These are phyloP conservation scores for Fusarium sp. DNA, from an alignment of 2,329 filamentous ascomycete genomes.

Conservation along the genomic window DNA sequence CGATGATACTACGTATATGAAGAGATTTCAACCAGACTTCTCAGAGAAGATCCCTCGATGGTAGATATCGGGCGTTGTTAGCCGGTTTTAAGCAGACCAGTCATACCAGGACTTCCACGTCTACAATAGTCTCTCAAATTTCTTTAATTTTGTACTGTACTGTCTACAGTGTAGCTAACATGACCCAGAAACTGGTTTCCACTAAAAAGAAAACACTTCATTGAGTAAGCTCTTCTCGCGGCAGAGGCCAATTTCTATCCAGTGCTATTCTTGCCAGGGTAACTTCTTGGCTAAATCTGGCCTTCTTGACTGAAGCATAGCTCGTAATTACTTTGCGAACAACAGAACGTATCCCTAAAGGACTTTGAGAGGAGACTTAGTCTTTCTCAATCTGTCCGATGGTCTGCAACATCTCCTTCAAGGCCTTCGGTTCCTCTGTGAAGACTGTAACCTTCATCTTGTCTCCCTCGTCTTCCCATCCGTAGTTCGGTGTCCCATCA, in stretches of 20 bases:
- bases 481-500: background rate
- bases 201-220: background rate
- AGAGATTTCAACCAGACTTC: constrained; percentile 48
- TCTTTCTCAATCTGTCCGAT: background rate
- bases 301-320: background rate
- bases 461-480: background rate
- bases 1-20: constrained; percentile 52
- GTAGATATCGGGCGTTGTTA: constrained; percentile 13
- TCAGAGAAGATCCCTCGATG: constrained; percentile 48
- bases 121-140: background rate
- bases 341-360: background rate
- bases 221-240: background rate
- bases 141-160: fast-evolving
- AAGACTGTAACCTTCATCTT: background rate
- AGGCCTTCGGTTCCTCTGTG: background rate
- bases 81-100: fast-evolving
- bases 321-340: fast-evolving
- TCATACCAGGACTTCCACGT: background rate
- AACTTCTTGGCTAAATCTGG: too few species aligned
- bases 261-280: too few species aligned
- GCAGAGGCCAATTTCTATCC: too few species aligned
- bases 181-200: fast-evolving
- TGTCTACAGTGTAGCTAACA: fast-evolving
- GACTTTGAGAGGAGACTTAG: too few species aligned
- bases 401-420: background rate